Conservation (phyloP, 768 basidiomycete species). For the Naematelia encephala region DNA sequence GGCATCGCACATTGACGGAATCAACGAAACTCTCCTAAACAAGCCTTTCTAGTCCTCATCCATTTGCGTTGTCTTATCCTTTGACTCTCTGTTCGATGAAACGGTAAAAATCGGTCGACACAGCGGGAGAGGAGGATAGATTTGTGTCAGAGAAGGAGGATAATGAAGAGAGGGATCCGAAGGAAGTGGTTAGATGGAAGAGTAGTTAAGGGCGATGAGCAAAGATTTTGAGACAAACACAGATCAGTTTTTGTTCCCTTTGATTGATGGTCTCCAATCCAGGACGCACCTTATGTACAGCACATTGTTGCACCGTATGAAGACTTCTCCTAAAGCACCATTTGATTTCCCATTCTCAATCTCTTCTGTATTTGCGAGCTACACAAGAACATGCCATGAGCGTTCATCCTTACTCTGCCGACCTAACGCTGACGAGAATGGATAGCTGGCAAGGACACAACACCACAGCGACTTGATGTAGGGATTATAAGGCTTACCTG, state of each 20-base stretch:
- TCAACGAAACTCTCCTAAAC: not conserved
- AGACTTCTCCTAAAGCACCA: conserved; percentile 96
- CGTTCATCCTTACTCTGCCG: no score
- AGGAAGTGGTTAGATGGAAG: no score
- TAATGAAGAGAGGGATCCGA: no score
- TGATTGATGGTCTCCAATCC: no score
- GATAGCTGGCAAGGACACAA: no score
- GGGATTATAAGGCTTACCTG: no score
- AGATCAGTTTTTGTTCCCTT: not conserved
- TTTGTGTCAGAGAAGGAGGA: not conserved
- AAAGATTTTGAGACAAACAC: conserved; percentile 1
- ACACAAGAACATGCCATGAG: no score
- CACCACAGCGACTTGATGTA: no score
- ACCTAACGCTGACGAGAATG: no score
- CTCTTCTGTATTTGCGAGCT: conserved; percentile 99
- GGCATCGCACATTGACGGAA: not conserved
- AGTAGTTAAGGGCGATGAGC: not conserved
- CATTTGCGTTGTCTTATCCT: conserved; percentile 30
- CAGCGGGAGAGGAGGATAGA: no score
- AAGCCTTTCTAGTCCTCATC: conserved; percentile 26
- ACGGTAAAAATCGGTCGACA: no score
- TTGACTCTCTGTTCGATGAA: conserved; percentile 24
- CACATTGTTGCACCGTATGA: conserved; percentile 94
- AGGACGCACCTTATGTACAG: conserved; percentile 64
- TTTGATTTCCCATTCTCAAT: conserved; percentile 94